A percentile compares a stretch with the other conserved stretches of the same genome.
These are phyloP conservation scores for Ceratorhiza oryzae-sativae DNA, from an alignment of 1,284 basidiomycete species.

Conservation along the genomic window DNA sequence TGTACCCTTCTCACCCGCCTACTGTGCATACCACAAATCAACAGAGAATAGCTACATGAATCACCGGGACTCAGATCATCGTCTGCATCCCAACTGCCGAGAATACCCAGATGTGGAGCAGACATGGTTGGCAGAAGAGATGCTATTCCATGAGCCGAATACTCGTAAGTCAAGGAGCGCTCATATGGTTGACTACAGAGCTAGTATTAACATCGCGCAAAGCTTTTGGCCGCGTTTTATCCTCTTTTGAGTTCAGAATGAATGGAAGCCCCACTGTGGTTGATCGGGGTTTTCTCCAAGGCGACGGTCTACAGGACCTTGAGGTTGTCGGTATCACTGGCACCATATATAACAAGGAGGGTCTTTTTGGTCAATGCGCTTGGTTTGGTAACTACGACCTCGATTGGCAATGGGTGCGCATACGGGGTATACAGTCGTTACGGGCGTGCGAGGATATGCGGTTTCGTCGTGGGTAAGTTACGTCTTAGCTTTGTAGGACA, in stretches of 20 bases:
- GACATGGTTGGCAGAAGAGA: background rate
- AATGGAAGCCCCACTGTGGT: background rate
- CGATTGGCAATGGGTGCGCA: constrained; percentile 16
- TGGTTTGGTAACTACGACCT: constrained; percentile 26
- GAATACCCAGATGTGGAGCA: background rate
- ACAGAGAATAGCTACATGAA: too few relatives aligned
- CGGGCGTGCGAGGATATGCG: background rate
- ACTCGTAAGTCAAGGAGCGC: background rate
- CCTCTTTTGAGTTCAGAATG: background rate
- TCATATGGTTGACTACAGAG: background rate
- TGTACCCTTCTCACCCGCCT: too few relatives aligned
- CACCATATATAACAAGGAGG: constrained; percentile 18
- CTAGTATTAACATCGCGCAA: background rate
- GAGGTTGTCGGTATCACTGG: constrained; percentile 16
- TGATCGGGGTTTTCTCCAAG: background rate
- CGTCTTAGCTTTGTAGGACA: too few relatives aligned
- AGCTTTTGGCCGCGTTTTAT: constrained; percentile 7
- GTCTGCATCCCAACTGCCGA: background rate
- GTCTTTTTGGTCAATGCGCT: constrained; percentile 25
- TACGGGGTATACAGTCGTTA: background rate
- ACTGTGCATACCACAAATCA: too few relatives aligned
- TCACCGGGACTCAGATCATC: too few relatives aligned
- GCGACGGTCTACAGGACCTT: background rate
- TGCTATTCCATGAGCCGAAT: background rate
- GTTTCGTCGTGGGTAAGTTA: background rate